Evolutionary conservation across 108 stramenopile species (phyloP), one percentile per base, ranked within the genome.

Genomic region (Pseudonitzschia delicatissima): DNA sequence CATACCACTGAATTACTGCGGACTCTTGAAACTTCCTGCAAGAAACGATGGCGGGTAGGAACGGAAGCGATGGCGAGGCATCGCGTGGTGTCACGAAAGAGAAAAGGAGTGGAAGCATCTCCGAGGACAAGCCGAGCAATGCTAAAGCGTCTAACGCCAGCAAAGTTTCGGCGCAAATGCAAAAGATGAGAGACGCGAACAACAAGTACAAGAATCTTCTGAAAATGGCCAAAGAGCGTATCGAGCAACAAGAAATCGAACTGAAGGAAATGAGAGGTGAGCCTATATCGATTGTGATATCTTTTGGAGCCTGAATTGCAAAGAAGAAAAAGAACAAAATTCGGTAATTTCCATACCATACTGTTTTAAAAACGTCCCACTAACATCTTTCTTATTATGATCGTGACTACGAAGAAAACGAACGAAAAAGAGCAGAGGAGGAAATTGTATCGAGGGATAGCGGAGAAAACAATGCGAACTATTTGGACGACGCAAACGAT

Each of bases 141-240:
- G 12, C 39, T 9, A 40, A 12, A 25, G 39, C 65, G 2, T 17
- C 68, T 4, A 36, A 52, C 13, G 20, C 73, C 66, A 45, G 17
- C 51, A 76, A 76, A 20, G 74, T 49, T 25, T 49, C 70, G 26
- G 62, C 48, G 13, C 92, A 93, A 67, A 52, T 94, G 66, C 68
- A 74, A 37, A 87, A 88, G 69, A 45, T 94, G 62, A 68, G 78
- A 62, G 93, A 94, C 42, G 90, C 93, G 27, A 94, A 94, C 77
- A 62, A 62, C 53, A 94, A 94, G 58, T 91, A 94, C 75, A 94
- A 94, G 67, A 81, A 87, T 57, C 69, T 94, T 45, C 78, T 94
- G 36, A 91, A 91, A 68, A 63, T 94, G 83, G 93, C 93, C 13
- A 94, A 94, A 66, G 90, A 88, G 51, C 78, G 93, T 20, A 94